Percentiles rank a stretch among this genome's conserved stretches.
Conservation (phyloP, 2,329 filamentous ascomycete species). For the Lasiodiplodia hormozganensis region DNA sequence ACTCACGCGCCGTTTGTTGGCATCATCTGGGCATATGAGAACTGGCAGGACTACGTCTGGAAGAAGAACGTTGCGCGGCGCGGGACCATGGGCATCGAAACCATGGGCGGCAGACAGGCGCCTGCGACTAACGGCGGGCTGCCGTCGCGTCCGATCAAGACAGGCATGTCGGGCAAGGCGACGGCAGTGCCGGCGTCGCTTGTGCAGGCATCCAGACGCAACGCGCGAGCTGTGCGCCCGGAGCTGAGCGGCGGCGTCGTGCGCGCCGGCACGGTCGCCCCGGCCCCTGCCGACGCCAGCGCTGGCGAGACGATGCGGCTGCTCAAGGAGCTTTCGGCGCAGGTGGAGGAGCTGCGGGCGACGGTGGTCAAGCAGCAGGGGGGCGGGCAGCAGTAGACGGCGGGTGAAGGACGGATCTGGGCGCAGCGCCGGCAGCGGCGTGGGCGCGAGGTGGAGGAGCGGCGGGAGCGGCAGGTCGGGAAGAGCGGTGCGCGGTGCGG, state of each 20-base stretch:
- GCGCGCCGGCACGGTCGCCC: neutral
- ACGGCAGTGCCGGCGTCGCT: constrained; percentile 25
- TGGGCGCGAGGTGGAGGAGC: constrained; percentile 12
- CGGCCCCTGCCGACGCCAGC: constrained; percentile 5
- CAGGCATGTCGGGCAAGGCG: constrained; percentile 11
- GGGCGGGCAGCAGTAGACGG: constrained; percentile 13
- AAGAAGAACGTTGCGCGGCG: constrained; percentile 24
- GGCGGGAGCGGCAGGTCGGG: constrained; percentile 9
- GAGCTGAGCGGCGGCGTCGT: constrained; percentile 17
- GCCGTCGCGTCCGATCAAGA: constrained; percentile 20
- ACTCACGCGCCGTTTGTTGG: constrained; percentile 72
- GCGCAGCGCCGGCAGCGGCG: constrained; percentile 1
- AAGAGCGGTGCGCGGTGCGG: constrained; percentile 27
- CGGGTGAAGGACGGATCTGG: neutral
- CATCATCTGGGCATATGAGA: constrained; percentile 73
- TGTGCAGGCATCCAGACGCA: constrained; percentile 24
- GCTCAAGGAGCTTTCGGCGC: constrained; percentile 21
- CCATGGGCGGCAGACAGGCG: constrained; percentile 22
- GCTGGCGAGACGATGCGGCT: constrained; percentile 26
- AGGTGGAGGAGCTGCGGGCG: constrained; percentile 28
- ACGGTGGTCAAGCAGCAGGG: constrained; percentile 27
- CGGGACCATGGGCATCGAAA: constrained; percentile 10
- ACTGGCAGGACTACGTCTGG: constrained; percentile 39
- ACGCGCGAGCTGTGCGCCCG: constrained; percentile 2
- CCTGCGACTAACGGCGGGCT: constrained; percentile 20